phyloP scores from a whole-genome alignment of 345 rosid species.

The Iberis pinnata region DNA sequence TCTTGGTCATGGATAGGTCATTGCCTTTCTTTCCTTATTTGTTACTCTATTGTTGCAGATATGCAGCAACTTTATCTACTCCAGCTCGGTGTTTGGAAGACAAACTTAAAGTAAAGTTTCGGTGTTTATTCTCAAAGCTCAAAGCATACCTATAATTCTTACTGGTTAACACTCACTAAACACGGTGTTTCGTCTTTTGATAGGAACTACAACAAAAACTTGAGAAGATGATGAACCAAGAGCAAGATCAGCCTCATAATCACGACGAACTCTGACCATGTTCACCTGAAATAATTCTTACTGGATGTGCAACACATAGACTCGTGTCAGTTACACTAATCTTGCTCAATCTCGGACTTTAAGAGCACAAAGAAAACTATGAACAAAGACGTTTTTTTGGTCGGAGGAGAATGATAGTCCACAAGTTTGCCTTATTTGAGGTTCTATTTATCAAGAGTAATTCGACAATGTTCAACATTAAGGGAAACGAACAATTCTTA shows the following conservation, averaged over 20 bases:
- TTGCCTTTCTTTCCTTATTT: constrained; percentile 1
- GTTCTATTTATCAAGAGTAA: background rate
- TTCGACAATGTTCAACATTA: constrained; percentile 13
- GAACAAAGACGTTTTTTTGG: constrained; percentile 21
- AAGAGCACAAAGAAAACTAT: constrained; percentile 6
- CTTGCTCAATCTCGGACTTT: constrained; percentile 18
- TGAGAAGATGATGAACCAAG: constrained; percentile 50
- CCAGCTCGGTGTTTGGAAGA: constrained; percentile 72
- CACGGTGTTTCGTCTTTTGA: constrained; percentile 1
- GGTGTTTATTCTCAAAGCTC: constrained; percentile 9
- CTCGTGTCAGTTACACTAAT: constrained; percentile 17
- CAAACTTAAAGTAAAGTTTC: constrained; percentile 54
- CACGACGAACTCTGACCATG: constrained; percentile 68
- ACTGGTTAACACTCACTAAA: background rate
- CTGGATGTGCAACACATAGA: constrained; percentile 10
- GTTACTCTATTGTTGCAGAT: constrained; percentile 39
- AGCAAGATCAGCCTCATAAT: constrained; percentile 45
- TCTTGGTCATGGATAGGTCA: background rate
- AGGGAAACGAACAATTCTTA: constrained; percentile 4
- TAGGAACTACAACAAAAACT: constrained; percentile 76
- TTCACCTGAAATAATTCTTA: constrained; percentile 16
- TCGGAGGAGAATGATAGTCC: constrained; percentile 17
- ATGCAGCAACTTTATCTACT: constrained; percentile 58
- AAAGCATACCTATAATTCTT: background rate
- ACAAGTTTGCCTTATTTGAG: constrained; percentile 9